A percentile compares a stretch with the other conserved stretches of the same genome.
Conservation (phyloP, 2,329 filamentous ascomycete genomes). For the Phoma sp. region DNA sequence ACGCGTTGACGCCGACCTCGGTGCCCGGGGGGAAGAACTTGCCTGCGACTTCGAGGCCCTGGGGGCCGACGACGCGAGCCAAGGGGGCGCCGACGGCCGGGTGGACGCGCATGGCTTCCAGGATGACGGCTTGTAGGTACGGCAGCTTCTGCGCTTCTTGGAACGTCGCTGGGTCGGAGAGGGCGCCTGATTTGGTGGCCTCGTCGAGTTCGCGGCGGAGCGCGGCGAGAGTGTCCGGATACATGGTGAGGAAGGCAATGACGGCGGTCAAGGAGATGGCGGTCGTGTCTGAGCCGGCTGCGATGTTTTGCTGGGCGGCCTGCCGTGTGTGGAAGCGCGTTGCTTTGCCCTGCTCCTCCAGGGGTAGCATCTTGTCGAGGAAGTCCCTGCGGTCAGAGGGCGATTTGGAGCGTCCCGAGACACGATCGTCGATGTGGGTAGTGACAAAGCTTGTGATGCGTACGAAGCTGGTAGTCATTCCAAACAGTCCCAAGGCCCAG, state of each 20-base stretch:
- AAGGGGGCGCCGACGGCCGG: constrained; percentile 52
- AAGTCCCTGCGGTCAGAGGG: constrained; percentile 16
- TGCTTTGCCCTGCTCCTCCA: constrained; percentile 18
- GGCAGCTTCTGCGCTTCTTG: constrained; percentile 50
- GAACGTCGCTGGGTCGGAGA: constrained; percentile 23
- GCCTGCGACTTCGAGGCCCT: constrained; percentile 36
- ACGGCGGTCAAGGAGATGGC: constrained; percentile 56
- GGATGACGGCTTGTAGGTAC: constrained; percentile 52
- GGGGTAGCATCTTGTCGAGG: constrained; percentile 18
- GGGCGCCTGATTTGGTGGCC: constrained; percentile 6
- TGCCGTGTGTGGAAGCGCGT: constrained; percentile 9
- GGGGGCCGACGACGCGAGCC: constrained; percentile 46
- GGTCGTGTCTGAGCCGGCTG: constrained; percentile 55
- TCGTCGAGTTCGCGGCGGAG: constrained; percentile 30
- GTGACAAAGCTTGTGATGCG: constrained; percentile 2
- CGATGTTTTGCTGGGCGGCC: constrained; percentile 40
- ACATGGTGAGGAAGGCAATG: constrained; percentile 54
- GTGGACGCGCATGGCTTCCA: constrained; percentile 53
- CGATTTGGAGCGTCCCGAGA: constrained; percentile 13
- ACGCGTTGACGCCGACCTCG: constrained; percentile 54
- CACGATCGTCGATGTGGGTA: constrained; percentile 3
- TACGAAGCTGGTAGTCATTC: background rate
- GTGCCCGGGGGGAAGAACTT: constrained; percentile 53
- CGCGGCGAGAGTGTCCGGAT: constrained; percentile 29
- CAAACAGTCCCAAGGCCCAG: background rate